phyloP scores from a whole-genome alignment of 2,329 filamentous ascomycete genomes.

The Aspergillaceae sp. region DNA sequence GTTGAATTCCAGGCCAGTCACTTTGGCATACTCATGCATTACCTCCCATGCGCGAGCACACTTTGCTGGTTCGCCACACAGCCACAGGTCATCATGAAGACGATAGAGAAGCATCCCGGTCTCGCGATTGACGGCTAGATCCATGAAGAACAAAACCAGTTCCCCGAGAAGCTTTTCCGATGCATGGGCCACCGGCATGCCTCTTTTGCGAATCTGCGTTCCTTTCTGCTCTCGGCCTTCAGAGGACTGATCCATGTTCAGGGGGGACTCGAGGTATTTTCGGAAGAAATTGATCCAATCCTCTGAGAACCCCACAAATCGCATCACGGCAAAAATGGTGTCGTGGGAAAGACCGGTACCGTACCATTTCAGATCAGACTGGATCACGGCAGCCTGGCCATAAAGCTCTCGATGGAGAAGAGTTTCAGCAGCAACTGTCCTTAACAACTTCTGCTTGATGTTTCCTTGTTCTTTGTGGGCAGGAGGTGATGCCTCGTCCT shows the following conservation, averaged over 20 bases:
- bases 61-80: slow-evolving; percentile 35
- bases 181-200: slow-evolving; percentile 40
- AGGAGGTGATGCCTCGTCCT: neutral
- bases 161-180: slow-evolving; percentile 43
- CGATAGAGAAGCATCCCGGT: slow-evolving; percentile 40
- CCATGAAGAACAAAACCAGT: slow-evolving; percentile 41
- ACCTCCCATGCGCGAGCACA: slow-evolving; percentile 38
- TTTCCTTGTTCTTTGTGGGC: neutral
- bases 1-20: slow-evolving; percentile 39
- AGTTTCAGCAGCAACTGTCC: neutral
- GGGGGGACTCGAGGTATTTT: slow-evolving; percentile 38
- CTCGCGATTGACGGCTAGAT: slow-evolving; percentile 37
- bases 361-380: slow-evolving; percentile 39
- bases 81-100: slow-evolving; percentile 44
- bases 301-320: slow-evolving; percentile 38
- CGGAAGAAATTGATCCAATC: slow-evolving; percentile 39
- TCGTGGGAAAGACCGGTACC: slow-evolving; percentile 38
- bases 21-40: slow-evolving; percentile 35
- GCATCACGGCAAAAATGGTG: slow-evolving; percentile 36
- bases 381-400: slow-evolving; percentile 30
- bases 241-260: slow-evolving; percentile 33
- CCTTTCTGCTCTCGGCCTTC: slow-evolving; percentile 15
- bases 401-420: slow-evolving; percentile 27
- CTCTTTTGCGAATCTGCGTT: slow-evolving; percentile 35
- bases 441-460: neutral